A percentile compares a stretch with the other conserved stretches of the same genome.
Conservation (phyloP, 805 yeast species). For the Starmerella davenportii region DNA sequence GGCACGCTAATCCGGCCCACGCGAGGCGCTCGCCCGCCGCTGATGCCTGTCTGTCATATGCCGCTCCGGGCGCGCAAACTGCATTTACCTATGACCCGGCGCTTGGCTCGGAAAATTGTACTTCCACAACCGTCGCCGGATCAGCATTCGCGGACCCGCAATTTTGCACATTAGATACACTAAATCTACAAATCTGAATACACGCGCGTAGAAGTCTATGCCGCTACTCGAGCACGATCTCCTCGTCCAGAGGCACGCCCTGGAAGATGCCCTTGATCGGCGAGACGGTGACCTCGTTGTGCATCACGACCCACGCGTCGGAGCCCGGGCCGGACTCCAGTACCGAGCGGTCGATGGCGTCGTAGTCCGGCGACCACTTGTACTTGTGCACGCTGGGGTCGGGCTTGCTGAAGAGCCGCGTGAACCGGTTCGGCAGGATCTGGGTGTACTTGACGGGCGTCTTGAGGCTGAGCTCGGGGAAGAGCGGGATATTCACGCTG, state of each 20-base stretch:
- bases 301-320: conserved; percentile 54
- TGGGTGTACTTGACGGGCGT: conserved; percentile 60
- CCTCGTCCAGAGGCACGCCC: conserved; percentile 4
- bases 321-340: conserved; percentile 29
- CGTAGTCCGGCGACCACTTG: conserved; percentile 74
- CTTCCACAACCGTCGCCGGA: too few species aligned
- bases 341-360: conserved; percentile 40
- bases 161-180: too few species aligned
- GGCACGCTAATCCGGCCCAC: too few species aligned
- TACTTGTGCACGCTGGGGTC: conserved; percentile 22
- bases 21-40: too few species aligned
- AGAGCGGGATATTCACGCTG: conserved; percentile 68
- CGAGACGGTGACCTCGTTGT: conserved; percentile 34
- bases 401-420: conserved; percentile 33
- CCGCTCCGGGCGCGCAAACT: too few species aligned
- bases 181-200: too few species aligned
- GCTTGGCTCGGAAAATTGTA: too few species aligned
- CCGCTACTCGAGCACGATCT: conserved; percentile 5
- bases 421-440: conserved; percentile 70
- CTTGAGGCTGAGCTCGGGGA: conserved; percentile 32
- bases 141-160: too few species aligned
- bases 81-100: too few species aligned
- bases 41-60: too few species aligned
- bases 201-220: too few species aligned
- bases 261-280: conserved; percentile 15